Conservation (phyloP, 2,329 filamentous ascomycete species). For the Mycocentrospora acerina region DNA sequence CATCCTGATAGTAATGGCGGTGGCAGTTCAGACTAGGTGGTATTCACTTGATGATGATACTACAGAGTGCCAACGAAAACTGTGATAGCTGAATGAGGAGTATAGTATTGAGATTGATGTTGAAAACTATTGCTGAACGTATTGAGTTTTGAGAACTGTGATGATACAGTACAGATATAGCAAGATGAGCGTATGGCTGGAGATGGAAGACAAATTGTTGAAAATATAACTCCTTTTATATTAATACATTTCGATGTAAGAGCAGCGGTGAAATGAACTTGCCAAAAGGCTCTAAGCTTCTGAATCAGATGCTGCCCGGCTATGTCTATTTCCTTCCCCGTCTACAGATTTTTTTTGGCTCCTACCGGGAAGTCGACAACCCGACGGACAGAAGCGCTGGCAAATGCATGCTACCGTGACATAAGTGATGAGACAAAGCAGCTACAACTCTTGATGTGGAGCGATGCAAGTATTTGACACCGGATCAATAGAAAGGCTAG, state of each 20-base stretch:
- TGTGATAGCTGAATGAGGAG: no score
- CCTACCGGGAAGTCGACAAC: conserved; percentile 3
- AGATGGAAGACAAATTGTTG: neutral
- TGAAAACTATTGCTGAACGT: no score
- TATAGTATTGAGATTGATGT: no score
- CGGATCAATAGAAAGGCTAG: no score
- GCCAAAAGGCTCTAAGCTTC: conserved; percentile 9
- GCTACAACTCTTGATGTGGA: neutral
- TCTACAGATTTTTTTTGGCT: conserved; percentile 4
- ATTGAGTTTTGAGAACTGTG: no score
- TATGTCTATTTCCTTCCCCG: conserved; percentile 15
- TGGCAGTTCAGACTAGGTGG: neutral
- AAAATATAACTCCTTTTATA: neutral
- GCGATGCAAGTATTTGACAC: no score
- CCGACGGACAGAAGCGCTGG: conserved; percentile 4
- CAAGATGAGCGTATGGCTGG: neutral
- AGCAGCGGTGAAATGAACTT: conserved; percentile 13
- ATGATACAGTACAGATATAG: no score
- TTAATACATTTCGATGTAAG: neutral
- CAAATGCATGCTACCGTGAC: conserved; percentile 10
- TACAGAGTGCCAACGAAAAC: neutral
- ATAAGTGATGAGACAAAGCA: neutral
- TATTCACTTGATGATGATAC: neutral
- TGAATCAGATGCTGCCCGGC: conserved; percentile 4
- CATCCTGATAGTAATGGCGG: conserved; percentile 8